These are phyloP conservation scores for Pseudonitzschia pungens DNA, from an alignment of 108 stramenopile genomes.

Conservation along the genomic window DNA sequence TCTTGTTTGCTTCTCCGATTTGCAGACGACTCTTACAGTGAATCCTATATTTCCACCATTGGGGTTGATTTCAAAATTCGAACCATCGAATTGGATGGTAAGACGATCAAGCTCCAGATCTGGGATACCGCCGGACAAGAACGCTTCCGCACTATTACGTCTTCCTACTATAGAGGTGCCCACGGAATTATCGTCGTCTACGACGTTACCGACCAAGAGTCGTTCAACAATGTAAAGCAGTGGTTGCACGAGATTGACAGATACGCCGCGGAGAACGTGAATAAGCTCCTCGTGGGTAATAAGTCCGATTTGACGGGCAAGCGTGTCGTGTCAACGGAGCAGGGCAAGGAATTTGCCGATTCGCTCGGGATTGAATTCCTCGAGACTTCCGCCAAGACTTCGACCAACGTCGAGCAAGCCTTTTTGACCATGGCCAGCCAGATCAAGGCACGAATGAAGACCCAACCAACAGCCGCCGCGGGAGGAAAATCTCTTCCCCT, in stretches of 20 bases:
- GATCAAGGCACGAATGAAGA: conserved; percentile 98
- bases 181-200: conserved; percentile 98
- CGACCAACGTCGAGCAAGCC: conserved; percentile 97
- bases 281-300: conserved; percentile 99
- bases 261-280: conserved; percentile 98
- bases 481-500: conserved; percentile 75
- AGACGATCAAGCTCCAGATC: conserved; percentile 97
- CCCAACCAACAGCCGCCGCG: conserved; percentile 81
- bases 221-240: conserved; percentile 98
- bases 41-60: conserved; percentile 98
- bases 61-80: conserved; percentile 99
- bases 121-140: conserved; percentile 94
- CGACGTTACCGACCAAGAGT: conserved; percentile 94
- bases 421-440: conserved; percentile 99
- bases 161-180: conserved; percentile 95
- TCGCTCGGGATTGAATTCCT: conserved; percentile 96
- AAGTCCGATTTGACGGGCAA: conserved; percentile 97
- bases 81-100: conserved; percentile 97
- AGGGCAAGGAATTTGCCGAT: conserved; percentile 98
- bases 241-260: conserved; percentile 99
- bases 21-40: conserved; percentile 98
- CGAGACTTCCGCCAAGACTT: conserved; percentile 99
- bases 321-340: conserved; percentile 94
- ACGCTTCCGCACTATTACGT: conserved; percentile 97
- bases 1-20: conserved; percentile 97